These are phyloP conservation scores for Phyllosticta paracitricarpa DNA, from an alignment of 2,329 filamentous ascomycete species.

Conservation along the genomic window DNA sequence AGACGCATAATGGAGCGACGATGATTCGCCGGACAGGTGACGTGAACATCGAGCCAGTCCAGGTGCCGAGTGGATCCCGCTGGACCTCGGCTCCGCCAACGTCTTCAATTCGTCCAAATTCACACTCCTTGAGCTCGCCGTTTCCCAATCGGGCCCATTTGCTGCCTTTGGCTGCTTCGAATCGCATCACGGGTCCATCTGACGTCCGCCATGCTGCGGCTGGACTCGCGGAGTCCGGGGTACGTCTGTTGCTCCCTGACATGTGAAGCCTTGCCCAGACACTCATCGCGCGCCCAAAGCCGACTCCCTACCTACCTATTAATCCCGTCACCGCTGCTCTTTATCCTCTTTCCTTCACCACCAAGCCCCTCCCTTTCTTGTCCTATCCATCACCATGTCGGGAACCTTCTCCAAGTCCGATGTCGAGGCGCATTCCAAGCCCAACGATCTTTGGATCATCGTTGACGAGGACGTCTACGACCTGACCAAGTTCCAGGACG, in stretches of 20 bases:
- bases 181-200: not conserved
- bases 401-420: slow-evolving; percentile 76
- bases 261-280: slow-evolving; percentile 8
- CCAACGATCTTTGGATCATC: slow-evolving; percentile 76
- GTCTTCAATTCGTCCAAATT: not conserved
- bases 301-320: slow-evolving; percentile 3
- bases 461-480: slow-evolving; percentile 96
- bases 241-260: slow-evolving; percentile 5
- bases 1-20: not conserved
- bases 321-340: slow-evolving; percentile 7
- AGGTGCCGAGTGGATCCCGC: not conserved
- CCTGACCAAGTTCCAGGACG: slow-evolving; percentile 56
- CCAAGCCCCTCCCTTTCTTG: not conserved
- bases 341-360: slow-evolving; percentile 3
- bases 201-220: not conserved
- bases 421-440: slow-evolving; percentile 85
- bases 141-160: not conserved
- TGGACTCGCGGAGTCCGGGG: slow-evolving; percentile 7
- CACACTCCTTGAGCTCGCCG: not conserved
- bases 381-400: slow-evolving; percentile 51
- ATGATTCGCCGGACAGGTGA: not conserved
- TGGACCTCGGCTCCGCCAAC: not conserved
- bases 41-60: not conserved
- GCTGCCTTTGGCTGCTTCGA: not conserved
- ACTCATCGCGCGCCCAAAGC: not conserved